Evolutionary conservation across 1,284 basidiomycete species (phyloP), one percentile per base, ranked within the genome.

Genomic region (Ceratobasidium papillatum): DNA sequence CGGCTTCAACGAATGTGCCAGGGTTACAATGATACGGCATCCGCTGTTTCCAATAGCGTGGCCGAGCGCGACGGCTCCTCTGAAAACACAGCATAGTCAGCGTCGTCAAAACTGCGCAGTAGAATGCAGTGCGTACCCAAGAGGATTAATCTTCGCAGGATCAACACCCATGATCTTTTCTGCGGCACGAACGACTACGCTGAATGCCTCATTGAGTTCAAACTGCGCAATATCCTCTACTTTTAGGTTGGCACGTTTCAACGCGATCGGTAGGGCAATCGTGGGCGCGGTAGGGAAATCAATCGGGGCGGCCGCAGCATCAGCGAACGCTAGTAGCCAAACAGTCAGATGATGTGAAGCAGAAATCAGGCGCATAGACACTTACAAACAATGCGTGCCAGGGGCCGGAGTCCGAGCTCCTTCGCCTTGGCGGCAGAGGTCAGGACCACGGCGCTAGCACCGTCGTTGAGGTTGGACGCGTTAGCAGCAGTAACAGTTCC

Each of bases 171-270:
- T 87, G 54, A 94, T 88, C 84, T 97, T 94, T 85, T 99, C 95
- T 1, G 94, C 94, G 68, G 96, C 91, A 63, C 94, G 89, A 80
- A 95, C 92, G 79, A 99, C 97, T 43, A 95, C 94, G 0, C 96
- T 96, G 87, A 99, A 99, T 19, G 97, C 98, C 84, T 97, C 98
- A 84, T 99, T 99, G 83, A 99, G 90, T 84, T 99, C 98, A 81
- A 95, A 99, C 72, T 94, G 88, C 41, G 95, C 88, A 78, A 99
- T 95, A 81, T 99, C 95, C 64, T 93, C 87, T 75, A 91, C 82
- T 38, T 89, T 89, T 75, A 99, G 85, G 78, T 94, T 94, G 61
- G 97, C 98, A 78, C 88, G 90, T 85, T 96, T 85, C 75, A 99
- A 87, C 9, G 98, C 98, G 77, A 89, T 85, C 51, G 98, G 98